Conservation (phyloP, 805 yeast genomes). For the Maudiozyma bulderi region DNA sequence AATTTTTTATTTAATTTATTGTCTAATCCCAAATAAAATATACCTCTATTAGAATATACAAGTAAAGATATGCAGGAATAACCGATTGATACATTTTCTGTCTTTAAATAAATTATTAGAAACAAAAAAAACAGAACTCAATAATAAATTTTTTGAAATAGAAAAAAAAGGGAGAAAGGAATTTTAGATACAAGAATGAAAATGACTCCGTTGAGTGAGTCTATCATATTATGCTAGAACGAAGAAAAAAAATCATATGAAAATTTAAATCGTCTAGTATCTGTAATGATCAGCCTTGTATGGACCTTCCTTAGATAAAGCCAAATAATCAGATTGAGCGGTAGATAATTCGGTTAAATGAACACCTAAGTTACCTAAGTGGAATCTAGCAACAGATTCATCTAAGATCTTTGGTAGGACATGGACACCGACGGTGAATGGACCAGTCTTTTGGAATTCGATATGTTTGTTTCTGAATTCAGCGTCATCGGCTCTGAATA, state of each 20-base stretch:
- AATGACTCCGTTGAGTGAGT: conserved; percentile 1
- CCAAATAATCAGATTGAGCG: conserved; percentile 89
- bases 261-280: conserved; percentile 45
- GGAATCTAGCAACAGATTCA: conserved; percentile 97
- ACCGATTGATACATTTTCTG: neutral
- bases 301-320: conserved; percentile 89
- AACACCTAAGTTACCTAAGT: conserved; percentile 89
- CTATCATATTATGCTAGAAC: neutral
- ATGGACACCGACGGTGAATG: conserved; percentile 88
- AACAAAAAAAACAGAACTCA: neutral
- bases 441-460: conserved; percentile 89
- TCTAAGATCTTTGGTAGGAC: conserved; percentile 95
- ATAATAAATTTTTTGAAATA: neutral
- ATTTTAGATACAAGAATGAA: neutral
- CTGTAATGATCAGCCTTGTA: conserved; percentile 97
- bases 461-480: conserved; percentile 71
- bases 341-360: conserved; percentile 65
- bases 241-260: neutral
- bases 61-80: conserved; percentile 1
- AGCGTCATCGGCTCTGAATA: conserved; percentile 79
- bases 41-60: neutral
- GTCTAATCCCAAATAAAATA: neutral
- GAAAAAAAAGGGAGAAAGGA: neutral
- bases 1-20: neutral
- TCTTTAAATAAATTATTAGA: neutral